Evolutionary conservation across 306 rosid species (phyloP).

Genomic region (Alnus glutinosa): DNA sequence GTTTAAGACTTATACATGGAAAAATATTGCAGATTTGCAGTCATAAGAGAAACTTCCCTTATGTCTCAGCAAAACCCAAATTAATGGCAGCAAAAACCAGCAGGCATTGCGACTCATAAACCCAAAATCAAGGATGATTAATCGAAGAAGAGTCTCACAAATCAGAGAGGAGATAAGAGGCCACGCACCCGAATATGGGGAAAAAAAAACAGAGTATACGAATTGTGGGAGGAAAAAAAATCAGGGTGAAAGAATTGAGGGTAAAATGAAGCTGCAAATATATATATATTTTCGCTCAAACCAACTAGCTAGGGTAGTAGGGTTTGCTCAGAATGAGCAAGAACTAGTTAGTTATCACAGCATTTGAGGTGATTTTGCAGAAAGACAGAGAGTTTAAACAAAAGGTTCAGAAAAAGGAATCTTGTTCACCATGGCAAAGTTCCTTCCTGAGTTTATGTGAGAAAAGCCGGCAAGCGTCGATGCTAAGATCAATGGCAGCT

Average conservation of each 20-base stretch:
- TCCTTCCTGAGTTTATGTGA: constrained; percentile 83
- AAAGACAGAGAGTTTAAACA: neutral
- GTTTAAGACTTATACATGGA: constrained; percentile 23
- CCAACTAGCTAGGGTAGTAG: constrained; percentile 37
- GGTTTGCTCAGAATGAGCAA: constrained; percentile 10
- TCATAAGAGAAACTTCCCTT: constrained; percentile 15
- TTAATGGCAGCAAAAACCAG: constrained; percentile 26
- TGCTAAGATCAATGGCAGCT: constrained; percentile 94
- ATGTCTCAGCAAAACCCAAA: constrained; percentile 12
- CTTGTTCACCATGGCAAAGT: constrained; percentile 71
- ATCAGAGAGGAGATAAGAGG: constrained; percentile 24
- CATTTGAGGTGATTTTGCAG: constrained; percentile 23
- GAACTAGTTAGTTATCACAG: constrained; percentile 47
- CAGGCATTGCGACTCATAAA: constrained; percentile 24
- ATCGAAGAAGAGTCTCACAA: constrained; percentile 29
- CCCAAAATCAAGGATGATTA: constrained; percentile 12
- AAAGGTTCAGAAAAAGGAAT: constrained; percentile 27
- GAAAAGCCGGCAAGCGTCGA: constrained; percentile 90
- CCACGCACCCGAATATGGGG: constrained; percentile 28
- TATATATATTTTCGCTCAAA: constrained; percentile 41
- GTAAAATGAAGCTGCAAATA: neutral
- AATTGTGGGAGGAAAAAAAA: constrained; percentile 12
- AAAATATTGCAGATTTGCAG: neutral
- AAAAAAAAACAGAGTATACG: constrained; percentile 12
- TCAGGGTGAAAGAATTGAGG: constrained; percentile 9